Evolutionary conservation across 176 grass and related monocot genomes (phyloP).

Genomic region (Lolium perenne): DNA sequence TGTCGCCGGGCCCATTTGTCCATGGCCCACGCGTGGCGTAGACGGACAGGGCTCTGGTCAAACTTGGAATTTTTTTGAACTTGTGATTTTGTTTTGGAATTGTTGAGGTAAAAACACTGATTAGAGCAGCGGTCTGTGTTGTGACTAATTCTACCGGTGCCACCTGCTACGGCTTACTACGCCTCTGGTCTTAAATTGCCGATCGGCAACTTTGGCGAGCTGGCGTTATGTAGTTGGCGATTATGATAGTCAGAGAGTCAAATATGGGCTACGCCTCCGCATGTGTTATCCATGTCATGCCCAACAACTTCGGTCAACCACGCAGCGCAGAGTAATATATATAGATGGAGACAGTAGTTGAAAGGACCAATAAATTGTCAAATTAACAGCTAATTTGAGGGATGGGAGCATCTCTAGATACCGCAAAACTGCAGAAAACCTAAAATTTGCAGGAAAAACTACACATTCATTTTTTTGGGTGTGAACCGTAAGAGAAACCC

Average conservation of each 20-base stretch:
- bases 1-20: neutral
- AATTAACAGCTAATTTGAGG: neutral
- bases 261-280: too few species aligned
- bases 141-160: neutral
- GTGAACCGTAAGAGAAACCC: too few species aligned
- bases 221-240: too few species aligned
- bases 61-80: neutral
- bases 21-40: neutral
- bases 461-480: too few species aligned
- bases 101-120: constrained; percentile 6
- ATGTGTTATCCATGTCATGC: constrained; percentile 4
- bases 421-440: too few species aligned
- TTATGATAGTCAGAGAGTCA: neutral
- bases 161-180: too few species aligned
- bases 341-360: neutral
- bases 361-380: neutral
- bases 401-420: too few species aligned
- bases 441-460: too few species aligned
- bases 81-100: neutral
- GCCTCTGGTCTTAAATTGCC: too few species aligned
- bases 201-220: neutral
- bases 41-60: neutral
- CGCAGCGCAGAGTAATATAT: neutral
- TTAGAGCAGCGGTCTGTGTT: neutral
- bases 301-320: neutral